Percentiles rank a stretch among this genome's conserved stretches.
Evolutionary conservation across 2,329 filamentous ascomycete species (phyloP).

Genomic region (Sporothrix dimorphospora): DNA sequence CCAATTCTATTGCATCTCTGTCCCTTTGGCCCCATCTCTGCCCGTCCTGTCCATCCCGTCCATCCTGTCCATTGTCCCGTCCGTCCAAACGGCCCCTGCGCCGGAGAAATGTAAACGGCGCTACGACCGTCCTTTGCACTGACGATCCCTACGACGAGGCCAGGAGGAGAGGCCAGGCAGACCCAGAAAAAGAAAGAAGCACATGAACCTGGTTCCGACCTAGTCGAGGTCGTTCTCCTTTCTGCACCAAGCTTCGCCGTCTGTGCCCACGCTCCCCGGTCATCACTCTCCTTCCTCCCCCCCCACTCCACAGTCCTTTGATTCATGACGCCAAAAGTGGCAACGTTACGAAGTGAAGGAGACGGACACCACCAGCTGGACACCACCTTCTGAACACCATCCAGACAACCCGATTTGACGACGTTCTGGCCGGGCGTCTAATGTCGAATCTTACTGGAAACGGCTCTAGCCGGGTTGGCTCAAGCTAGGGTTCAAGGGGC

Average conservation of each 20-base stretch:
- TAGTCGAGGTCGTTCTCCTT: slow-evolving; percentile 1
- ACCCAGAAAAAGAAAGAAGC: too few relatives aligned
- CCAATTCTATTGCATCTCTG: too few relatives aligned
- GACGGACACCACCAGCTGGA: neutral
- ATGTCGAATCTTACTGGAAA: slow-evolving; percentile 15
- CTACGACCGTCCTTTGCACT: neutral
- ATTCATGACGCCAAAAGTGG: slow-evolving; percentile 13
- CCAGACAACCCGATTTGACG: neutral
- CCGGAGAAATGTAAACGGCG: neutral
- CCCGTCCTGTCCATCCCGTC: too few relatives aligned
- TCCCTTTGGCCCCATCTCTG: neutral
- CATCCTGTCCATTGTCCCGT: neutral
- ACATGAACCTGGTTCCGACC: too few relatives aligned
- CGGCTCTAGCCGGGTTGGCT: slow-evolving; percentile 19
- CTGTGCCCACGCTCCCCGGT: neutral
- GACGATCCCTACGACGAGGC: neutral
- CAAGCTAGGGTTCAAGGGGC: neutral
- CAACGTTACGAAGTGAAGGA: slow-evolving; percentile 15
- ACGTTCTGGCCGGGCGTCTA: neutral
- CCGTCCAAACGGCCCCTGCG: neutral
- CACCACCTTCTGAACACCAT: neutral
- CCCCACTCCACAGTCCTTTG: neutral
- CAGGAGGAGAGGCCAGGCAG: too few relatives aligned
- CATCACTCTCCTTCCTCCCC: neutral
- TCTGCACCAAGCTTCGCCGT: too few relatives aligned